phyloP scores from a whole-genome alignment of 805 yeast species.

The Ogataea polymorpha region DNA sequence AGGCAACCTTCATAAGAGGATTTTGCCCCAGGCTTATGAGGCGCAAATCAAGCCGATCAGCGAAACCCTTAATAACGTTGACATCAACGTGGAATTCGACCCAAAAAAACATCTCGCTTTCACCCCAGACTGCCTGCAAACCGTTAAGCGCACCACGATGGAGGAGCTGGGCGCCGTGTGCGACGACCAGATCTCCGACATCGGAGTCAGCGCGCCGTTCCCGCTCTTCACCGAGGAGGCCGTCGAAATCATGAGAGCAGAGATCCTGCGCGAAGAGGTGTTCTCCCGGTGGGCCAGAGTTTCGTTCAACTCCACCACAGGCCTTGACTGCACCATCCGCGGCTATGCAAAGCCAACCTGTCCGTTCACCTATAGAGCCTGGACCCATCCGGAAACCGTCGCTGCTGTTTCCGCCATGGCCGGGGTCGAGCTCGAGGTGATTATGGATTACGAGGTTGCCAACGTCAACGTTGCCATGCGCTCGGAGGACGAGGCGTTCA shows the following conservation, averaged over 20 bases:
- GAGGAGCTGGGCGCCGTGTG: constrained; percentile 47
- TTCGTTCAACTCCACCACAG: constrained; percentile 43
- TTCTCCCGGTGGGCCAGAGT: constrained; percentile 44
- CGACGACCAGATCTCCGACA: constrained; percentile 47
- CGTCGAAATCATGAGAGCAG: constrained; percentile 54
- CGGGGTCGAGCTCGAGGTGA: constrained; percentile 50
- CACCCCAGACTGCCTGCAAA: constrained; percentile 34
- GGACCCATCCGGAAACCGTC: constrained; percentile 57
- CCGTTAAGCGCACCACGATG: constrained; percentile 42
- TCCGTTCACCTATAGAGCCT: constrained; percentile 53
- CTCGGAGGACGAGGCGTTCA: constrained; percentile 33
- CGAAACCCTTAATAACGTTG: constrained; percentile 16
- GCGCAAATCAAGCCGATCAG: constrained; percentile 32
- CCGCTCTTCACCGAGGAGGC: constrained; percentile 62
- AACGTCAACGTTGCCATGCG: constrained; percentile 50
- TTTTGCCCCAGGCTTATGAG: constrained; percentile 35
- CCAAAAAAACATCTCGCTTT: constrained; percentile 39
- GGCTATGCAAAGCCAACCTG: constrained; percentile 46
- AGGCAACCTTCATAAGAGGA: constrained; percentile 37
- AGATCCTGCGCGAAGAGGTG: constrained; percentile 45
- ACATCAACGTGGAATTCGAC: constrained; percentile 34
- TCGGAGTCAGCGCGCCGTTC: constrained; percentile 60
- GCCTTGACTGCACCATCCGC: constrained; percentile 47
- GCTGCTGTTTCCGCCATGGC: constrained; percentile 57
- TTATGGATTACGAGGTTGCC: constrained; percentile 59